Evolutionary conservation across 371 early-diverging fungal genomes (phyloP), one percentile per base, ranked within the genome.

Genomic region (Encephalitozoon cuniculi): DNA sequence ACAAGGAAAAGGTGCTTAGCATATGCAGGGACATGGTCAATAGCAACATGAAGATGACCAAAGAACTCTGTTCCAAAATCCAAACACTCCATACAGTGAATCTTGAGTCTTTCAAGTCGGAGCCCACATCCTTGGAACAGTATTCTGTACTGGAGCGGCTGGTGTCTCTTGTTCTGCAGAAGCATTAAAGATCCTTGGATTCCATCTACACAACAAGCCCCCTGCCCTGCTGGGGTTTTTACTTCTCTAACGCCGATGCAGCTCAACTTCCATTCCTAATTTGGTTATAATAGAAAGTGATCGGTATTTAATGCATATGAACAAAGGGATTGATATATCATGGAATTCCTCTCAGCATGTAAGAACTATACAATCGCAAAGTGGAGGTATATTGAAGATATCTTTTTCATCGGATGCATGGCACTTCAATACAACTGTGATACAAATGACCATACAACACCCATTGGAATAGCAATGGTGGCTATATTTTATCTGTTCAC

Each of bases 21-120:
- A 59, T 77, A 3, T 66, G 64, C 32, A 66, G 49, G 21, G 72
- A 77, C 46, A 34, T 77, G 12, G 39, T 63, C 4, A 52, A 65
- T 21, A 64, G 52, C 41, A 59, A 67, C 12, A 26, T 34, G 6
- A 54, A 72, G 32, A 52, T 77, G 18, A 72, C 71, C 34, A 59
- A 52, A 52, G 71, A 65, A 49, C 65, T 72, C 2, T 64, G 32
- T 32, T 46, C 34, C 5, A 71, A 43, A 43, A 55, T 77, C 21
- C 64, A 77, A 25, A 40, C 21, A 4, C 8, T 34, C 30, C 71
- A 71, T 26, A 64, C 11, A 37, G 37, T 32, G 37, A 59, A 32
- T 34, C 18, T 59, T 11, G 28, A 37, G 18, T 59, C 59, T 21
- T n/a, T 34, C 15, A 37, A 59, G 15, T 9, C 37, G 18, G 59